Evolutionary conservation across 495 filamentous ascomycete genomes (phyloP), one percentile per base, ranked within the genome.

Genomic region (Alectoria sarmentosa): DNA sequence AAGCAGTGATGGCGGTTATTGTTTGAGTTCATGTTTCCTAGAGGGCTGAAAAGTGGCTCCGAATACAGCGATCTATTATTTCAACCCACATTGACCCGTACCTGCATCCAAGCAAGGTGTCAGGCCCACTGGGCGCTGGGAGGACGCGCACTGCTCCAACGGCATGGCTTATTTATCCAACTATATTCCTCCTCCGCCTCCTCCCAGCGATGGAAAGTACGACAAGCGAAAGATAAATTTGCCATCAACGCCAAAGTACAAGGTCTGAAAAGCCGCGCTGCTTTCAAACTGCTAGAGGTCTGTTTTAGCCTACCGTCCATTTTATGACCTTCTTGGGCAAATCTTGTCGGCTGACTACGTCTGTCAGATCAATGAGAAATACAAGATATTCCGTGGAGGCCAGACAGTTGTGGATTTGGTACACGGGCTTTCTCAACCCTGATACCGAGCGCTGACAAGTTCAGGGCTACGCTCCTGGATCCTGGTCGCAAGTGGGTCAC

Each of bases 341-440:
- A 36, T 23, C 14, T 21, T 46, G 11, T 44, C 19, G 9, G 55
- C 49, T 62, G 14, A 69, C 11, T 26, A 58, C 9, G 15, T 10
- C 19, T 57, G 37, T 15, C 62, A 94, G 84, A 89, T 98, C 70
- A 86, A 97, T 76, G 77, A 85, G 30, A 90, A 88, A 69, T 86
- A 93, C 76, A 83, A 76, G 56, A 75, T 98, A 14, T 97, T 98
- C 74, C 82, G 79, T 49, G 77, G 73, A 26, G 88, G 88, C 1
- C 88, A 96, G 73, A 93, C 91, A 0, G 88, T 98, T 8, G 86
- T 98, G 41, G 94, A 98, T 74, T 77, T 96, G 67, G 89, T 91
- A 79, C 64, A 78, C 68, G 42, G n/a, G 14, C n/a, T 46, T 60
- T 54, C 39, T 55, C 19, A 49, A 44, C 4, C 11, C 21, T 23